Evolutionary conservation across 2,329 filamentous ascomycete species (phyloP), one percentile per base, ranked within the genome.

Genomic region (Alternaria ethzedia): DNA sequence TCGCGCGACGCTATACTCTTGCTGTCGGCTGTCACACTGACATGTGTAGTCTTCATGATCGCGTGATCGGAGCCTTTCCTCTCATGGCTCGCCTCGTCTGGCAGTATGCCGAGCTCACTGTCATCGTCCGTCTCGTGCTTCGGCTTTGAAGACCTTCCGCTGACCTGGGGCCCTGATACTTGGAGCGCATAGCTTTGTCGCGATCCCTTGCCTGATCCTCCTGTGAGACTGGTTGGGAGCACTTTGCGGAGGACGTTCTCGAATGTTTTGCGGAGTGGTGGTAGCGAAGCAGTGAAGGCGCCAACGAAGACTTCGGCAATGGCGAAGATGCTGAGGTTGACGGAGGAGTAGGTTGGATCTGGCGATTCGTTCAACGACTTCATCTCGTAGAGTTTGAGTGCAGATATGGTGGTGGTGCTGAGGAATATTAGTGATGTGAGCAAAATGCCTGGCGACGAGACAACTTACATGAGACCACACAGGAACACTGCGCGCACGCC

Each of bases 401-500:
- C 73, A 4, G 73, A 75, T 12, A 75, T 73, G 1, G 67, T 68
- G 3, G 71, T 75, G 23, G 71, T 73, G 20, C 73, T 75, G 10
- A 3, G 26, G 1, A 2, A 20, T 25, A 30, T 70, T 28, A 69
- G 59, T 15, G 21, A 49, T 9, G 21, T 4, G 8, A 11, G 6
- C 13, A 17, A 3, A 2, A 1, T 21, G 13, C 2, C 7, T 2
- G 12, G 4, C 8, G 3, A 4, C 25, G 11, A 8, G 6, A 12
- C 26, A 5, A 55, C 71, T 57, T 67, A 75, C 73, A 70, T 66
- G 9, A 75, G 68, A n/a, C 70, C 71, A 1, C 72, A 65, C 2
- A 75, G 55, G 32, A 75, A 75, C 17, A 75, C 73, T 13, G 68
- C 67, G 11, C 72, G 70, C 6, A 75, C 73, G 41, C 73, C 73